phyloP scores from a whole-genome alignment of 2,329 filamentous ascomycete species.

The Arthrinium phaeospermum region DNA sequence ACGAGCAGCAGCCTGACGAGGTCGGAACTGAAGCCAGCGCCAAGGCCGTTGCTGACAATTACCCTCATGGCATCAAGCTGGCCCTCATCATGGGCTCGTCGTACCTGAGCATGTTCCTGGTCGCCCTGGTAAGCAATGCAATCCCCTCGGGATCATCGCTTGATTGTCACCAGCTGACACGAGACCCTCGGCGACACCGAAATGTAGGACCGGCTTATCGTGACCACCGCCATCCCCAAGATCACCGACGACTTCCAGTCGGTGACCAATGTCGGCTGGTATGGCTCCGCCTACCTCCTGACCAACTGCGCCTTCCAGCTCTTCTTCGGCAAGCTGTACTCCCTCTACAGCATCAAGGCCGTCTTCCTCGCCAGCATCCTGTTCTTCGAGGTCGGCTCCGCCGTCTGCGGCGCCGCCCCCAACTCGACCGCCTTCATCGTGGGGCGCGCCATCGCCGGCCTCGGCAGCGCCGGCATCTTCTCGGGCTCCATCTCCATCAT shows the following conservation, averaged over 20 bases:
- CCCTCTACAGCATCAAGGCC: conserved; percentile 43
- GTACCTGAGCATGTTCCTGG: no score
- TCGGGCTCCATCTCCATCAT: conserved; percentile 35
- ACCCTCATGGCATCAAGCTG: no score
- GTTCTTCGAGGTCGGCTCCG: conserved; percentile 46
- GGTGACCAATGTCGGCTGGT: conserved; percentile 46
- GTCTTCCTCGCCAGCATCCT: conserved; percentile 38
- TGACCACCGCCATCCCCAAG: conserved; percentile 39
- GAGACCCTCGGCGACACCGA: no score
- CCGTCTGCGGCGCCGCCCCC: conserved; percentile 47
- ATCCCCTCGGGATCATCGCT: no score
- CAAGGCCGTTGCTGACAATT: no score
- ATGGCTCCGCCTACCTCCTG: conserved; percentile 44
- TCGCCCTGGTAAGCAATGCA: no score
- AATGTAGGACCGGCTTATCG: not conserved
- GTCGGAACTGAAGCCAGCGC: no score
- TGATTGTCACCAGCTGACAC: no score
- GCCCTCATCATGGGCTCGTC: no score
- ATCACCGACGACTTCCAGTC: conserved; percentile 47
- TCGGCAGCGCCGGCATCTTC: conserved; percentile 46
- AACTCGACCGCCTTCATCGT: conserved; percentile 46
- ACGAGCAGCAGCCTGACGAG: no score
- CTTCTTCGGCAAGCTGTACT: conserved; percentile 48
- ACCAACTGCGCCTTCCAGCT: conserved; percentile 46
- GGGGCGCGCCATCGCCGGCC: conserved; percentile 46